Base-by-base conservation (phyloP, 1,139 yeast genomes). In the Yamadazyma mexicana region DNA sequence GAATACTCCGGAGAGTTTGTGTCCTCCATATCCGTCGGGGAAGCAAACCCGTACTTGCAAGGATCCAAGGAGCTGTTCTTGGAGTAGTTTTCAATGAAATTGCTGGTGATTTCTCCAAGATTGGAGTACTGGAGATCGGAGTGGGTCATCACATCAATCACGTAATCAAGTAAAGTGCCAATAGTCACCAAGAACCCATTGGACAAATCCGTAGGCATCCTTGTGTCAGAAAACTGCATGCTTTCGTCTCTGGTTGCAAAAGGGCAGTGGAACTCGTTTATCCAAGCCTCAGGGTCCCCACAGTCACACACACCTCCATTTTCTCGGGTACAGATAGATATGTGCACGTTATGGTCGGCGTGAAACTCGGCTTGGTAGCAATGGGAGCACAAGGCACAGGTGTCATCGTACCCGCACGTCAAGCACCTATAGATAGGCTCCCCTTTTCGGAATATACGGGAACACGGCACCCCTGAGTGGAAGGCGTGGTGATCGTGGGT, bases 281-380 rank as follows among this genome's bases (percentile, higher is more conserved):
- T 64, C 77, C 82, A 79, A 2, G 83, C 83, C 49, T 77, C 82
- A 0, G 81, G 80, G 49, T 78, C 84, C 2, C 84, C 83, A 55
- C 84, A 79, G 49, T 79, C 84, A 54, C 84, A 79, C 5, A 89
- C 89, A 1, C 97, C 97, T 4, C 96, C 96, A 48, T 83, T 85
- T 45, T 88, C 95, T 38, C 92, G 67, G 41, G 79, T 82, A 39
- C 91, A 83, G 11, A 88, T 81, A 31, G 82, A 76, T 12, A 86
- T 78, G 39, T 83, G 81, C 11, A 87, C 84, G 33, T 81, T 79
- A 58, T 92, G 98, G 37, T 81, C 95, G 25, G 61, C 58, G 61
- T 92, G 98, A 42, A 75, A 73, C 4, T 78, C 81, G 2, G 81
- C 80, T 40, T 81, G 79, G 61, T 72, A 92, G 57, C 98, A 92